These are phyloP conservation scores for Perkinsus olseni DNA, from an alignment of 169 alveolate genomes.

Conservation along the genomic window DNA sequence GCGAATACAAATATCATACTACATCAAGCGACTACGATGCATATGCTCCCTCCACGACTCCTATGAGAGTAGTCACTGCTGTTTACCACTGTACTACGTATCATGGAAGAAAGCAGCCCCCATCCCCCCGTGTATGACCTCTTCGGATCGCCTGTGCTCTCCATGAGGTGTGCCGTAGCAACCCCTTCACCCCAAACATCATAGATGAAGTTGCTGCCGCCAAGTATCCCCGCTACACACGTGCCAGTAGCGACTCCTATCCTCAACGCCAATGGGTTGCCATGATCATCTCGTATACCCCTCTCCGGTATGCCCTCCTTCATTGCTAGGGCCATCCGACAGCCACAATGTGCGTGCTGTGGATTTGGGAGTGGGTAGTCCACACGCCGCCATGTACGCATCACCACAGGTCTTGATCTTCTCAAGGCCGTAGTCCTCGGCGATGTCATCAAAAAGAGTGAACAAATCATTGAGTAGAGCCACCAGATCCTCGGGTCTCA, in stretches of 20 bases:
- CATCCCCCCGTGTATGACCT: background rate
- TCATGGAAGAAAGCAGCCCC: background rate
- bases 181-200: conserved; percentile 1
- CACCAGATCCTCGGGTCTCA: background rate
- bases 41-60: too few species aligned
- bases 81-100: too few species aligned
- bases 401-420: background rate
- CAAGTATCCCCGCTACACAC: background rate
- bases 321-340: background rate
- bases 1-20: background rate
- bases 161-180: background rate
- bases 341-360: background rate
- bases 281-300: background rate
- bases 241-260: background rate
- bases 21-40: background rate
- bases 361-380: background rate
- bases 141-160: background rate
- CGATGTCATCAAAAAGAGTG: background rate
- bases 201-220: background rate
- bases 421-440: background rate
- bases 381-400: background rate
- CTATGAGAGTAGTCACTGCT: too few species aligned
- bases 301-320: background rate
- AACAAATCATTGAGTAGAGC: background rate
- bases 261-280: background rate